A percentile compares a stretch with the other conserved stretches of the same genome.
Conservation (phyloP, 805 yeast genomes). For the Saturnispora halmiae region DNA sequence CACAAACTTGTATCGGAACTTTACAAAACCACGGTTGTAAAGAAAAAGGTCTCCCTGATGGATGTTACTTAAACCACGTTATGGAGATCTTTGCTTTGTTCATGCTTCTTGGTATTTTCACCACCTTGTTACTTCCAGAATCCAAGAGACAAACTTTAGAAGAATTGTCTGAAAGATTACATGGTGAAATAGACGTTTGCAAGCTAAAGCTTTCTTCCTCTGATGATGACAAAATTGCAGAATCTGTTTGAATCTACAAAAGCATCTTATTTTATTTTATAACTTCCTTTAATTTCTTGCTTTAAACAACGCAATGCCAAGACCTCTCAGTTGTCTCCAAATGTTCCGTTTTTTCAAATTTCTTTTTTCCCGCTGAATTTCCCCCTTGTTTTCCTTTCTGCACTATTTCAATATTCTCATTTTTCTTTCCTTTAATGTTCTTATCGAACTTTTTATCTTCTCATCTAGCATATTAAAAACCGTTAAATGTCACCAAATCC, state of each 20-base stretch:
- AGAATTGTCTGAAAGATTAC: slow-evolving; percentile 70
- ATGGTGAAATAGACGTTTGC: slow-evolving; percentile 57
- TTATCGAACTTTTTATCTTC: too few relatives aligned
- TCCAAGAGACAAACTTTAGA: slow-evolving; percentile 88
- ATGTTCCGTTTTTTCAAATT: too few relatives aligned
- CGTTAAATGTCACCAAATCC: background rate
- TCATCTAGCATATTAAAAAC: too few relatives aligned
- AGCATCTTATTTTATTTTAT: too few relatives aligned
- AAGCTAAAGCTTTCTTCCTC: slow-evolving; percentile 21
- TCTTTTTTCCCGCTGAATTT: too few relatives aligned
- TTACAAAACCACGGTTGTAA: slow-evolving; percentile 72
- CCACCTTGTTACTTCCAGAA: slow-evolving; percentile 71
- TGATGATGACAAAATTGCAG: slow-evolving; percentile 22
- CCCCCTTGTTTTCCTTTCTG: too few relatives aligned
- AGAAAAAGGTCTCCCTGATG: slow-evolving; percentile 34
- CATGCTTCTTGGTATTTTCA: slow-evolving; percentile 71
- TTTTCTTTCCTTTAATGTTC: too few relatives aligned
- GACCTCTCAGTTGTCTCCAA: too few relatives aligned
- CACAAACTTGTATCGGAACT: slow-evolving; percentile 82
- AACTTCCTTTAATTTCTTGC: background rate
- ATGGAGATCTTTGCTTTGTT: slow-evolving; percentile 90
- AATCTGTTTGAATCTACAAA: slow-evolving; percentile 12
- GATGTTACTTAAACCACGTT: slow-evolving; percentile 85
- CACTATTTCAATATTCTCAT: too few relatives aligned
- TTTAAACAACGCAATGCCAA: background rate